A percentile compares a stretch with the other conserved stretches of the same genome.
These are phyloP conservation scores for Stephania japonica DNA, from an alignment of 164 flowering plant species.

Conservation along the genomic window DNA sequence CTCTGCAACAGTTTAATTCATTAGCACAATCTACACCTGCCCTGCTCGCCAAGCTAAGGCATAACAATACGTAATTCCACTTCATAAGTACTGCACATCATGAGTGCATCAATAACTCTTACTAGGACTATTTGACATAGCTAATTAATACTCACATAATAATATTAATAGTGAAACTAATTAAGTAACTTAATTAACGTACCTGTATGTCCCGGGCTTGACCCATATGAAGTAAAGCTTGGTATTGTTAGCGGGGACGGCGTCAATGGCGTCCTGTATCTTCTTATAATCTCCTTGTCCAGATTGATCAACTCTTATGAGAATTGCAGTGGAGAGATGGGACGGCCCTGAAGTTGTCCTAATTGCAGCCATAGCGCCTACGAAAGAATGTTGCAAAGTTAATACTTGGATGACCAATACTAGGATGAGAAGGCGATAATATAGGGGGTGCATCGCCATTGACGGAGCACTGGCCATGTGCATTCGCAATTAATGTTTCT, in stretches of 20 bases:
- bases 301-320: constrained; percentile 56
- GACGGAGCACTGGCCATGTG: constrained; percentile 15
- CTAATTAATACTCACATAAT: no score
- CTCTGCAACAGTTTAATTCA: constrained; percentile 25
- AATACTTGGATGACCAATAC: not conserved
- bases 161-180: no score
- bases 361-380: constrained; percentile 14
- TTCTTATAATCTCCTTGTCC: constrained; percentile 57
- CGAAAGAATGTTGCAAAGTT: constrained; percentile 6
- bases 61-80: no score
- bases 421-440: not conserved
- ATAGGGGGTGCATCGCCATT: constrained; percentile 9
- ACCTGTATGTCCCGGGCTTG: constrained; percentile 61
- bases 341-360: constrained; percentile 2
- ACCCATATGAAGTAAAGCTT: constrained; percentile 40
- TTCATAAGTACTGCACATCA: no score
- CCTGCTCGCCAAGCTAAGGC: no score
- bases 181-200: no score
- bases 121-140: no score
- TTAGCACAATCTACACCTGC: no score
- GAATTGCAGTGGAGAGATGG: constrained; percentile 38
- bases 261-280: constrained; percentile 67
- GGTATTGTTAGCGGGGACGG: constrained; percentile 47
- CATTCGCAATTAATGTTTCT: constrained; percentile 7
- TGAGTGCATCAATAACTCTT: no score